These are phyloP conservation scores for Jatropha podagrica DNA, from an alignment of 441 rosid genomes.

Conservation along the genomic window DNA sequence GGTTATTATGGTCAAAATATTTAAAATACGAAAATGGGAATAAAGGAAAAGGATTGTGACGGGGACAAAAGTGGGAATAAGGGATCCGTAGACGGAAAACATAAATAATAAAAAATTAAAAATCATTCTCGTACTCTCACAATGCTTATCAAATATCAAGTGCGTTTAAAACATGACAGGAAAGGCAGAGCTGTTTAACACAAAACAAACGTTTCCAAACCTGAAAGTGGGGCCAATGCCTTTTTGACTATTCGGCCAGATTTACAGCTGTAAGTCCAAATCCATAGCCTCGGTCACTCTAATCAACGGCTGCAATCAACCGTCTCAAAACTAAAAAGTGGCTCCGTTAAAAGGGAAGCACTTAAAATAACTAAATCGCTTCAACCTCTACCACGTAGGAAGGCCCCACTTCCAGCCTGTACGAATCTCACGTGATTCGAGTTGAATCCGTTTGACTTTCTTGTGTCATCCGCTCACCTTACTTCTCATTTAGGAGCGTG, in stretches of 20 bases:
- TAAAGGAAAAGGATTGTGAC: not conserved
- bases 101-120: constrained; percentile 6
- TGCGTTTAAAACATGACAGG: constrained; percentile 58
- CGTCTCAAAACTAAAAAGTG: not conserved
- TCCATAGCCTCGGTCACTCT: constrained; percentile 25
- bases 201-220: constrained; percentile 36
- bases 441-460: constrained; percentile 49
- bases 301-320: constrained; percentile 43
- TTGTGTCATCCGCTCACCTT: not conserved
- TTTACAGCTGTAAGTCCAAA: constrained; percentile 45
- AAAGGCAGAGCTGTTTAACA: constrained; percentile 46
- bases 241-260: constrained; percentile 31
- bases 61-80: constrained; percentile 24
- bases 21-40: no score
- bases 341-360: not conserved
- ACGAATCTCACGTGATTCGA: constrained; percentile 59
- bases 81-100: not conserved
- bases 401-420: constrained; percentile 59
- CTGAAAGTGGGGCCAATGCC: constrained; percentile 34
- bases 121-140: constrained; percentile 33
- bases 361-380: constrained; percentile 28
- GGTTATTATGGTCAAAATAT: no score
- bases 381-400: constrained; percentile 40
- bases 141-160: not conserved
- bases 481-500: constrained; percentile 23